Base-by-base conservation (phyloP, 2,329 filamentous ascomycete genomes). In the Ophiostoma montium region DNA sequence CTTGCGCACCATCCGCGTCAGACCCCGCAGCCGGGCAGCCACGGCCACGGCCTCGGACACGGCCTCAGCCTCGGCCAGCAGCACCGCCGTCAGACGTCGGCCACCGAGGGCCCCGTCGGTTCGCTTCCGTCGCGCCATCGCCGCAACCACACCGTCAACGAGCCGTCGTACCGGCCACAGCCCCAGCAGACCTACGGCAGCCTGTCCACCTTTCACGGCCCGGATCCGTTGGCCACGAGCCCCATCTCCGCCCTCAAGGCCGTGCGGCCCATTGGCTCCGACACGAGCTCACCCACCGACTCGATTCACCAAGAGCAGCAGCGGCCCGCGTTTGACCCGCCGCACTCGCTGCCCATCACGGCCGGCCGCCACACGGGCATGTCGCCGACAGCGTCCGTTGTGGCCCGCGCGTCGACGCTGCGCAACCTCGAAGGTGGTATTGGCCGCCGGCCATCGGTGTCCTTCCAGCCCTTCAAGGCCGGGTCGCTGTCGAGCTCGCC, bases 381-480 rank as follows among this genome's bases (percentile, higher is more conserved):
- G 16, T 50, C 53, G 11, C 45, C 49, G 9, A 36, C 46, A 1
- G 44, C 51, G 3, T 48, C 58, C 59, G 19, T 57, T 58, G 21
- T 58, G 56, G 46, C 62, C 12, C 32, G 53, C 31, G 35, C 57
- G 66, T 23, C 65, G 64, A 56, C 63, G 1, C 52, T 69, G 36
- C 69, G 70, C 46, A 66, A 65, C 13, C 64, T 68, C 36, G 78
- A 84, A 39, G 70, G 68, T 19, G 70, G 68, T 19, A 59, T 74
- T 44, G 73, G 73, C 48, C 76, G 88, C 57, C 78, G 87, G 48
- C 82, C 85, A 7, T 95, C 87, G 0, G 78, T 95, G 19, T 94
- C 86, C 1, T 95, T 95, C 59, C 86, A 94, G 57, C 89, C 90
- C 0, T 98, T 98, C 70, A 98, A 98, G 65, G 86, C 89, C 13